phyloP scores from a whole-genome alignment of 108 stramenopile species.

The Parmales sp. region DNA sequence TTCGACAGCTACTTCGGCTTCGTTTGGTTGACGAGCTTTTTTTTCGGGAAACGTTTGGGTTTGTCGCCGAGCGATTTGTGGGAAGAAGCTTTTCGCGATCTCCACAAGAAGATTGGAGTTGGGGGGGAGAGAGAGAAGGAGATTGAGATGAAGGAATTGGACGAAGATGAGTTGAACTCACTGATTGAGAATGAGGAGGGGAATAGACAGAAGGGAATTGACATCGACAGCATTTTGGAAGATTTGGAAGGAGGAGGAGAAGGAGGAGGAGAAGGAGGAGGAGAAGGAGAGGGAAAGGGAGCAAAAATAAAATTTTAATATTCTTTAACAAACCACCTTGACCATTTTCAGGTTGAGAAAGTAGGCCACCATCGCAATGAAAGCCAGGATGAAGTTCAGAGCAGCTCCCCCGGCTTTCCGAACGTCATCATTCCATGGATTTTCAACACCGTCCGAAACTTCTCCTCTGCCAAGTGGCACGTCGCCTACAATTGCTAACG shows the following conservation, averaged over 20 bases:
- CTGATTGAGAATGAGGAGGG: neutral
- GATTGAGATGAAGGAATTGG: neutral
- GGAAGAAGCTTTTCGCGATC: slow-evolving; percentile 46
- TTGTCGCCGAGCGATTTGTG: slow-evolving; percentile 41
- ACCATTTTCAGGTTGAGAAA: too few species aligned
- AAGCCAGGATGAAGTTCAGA: too few species aligned
- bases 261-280: neutral
- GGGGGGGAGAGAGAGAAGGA: neutral
- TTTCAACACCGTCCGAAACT: too few species aligned
- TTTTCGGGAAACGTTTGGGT: slow-evolving; percentile 55
- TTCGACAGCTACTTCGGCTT: slow-evolving; percentile 76
- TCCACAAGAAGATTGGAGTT: slow-evolving; percentile 22
- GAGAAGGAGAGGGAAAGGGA: neutral
- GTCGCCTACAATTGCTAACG: too few species aligned
- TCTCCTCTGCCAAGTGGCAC: too few species aligned
- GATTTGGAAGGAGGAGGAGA: too few species aligned
- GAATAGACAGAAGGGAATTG: neutral
- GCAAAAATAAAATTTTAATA: neutral
- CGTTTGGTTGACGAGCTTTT: slow-evolving; percentile 58
- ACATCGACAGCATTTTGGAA: too few species aligned
- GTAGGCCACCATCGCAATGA: too few species aligned
- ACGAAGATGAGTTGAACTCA: neutral
- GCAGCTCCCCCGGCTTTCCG: too few species aligned
- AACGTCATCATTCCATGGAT: too few species aligned
- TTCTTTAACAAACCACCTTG: neutral